phyloP scores from a whole-genome alignment of 176 grass and related monocot genomes.

The Cocos nucifera region DNA sequence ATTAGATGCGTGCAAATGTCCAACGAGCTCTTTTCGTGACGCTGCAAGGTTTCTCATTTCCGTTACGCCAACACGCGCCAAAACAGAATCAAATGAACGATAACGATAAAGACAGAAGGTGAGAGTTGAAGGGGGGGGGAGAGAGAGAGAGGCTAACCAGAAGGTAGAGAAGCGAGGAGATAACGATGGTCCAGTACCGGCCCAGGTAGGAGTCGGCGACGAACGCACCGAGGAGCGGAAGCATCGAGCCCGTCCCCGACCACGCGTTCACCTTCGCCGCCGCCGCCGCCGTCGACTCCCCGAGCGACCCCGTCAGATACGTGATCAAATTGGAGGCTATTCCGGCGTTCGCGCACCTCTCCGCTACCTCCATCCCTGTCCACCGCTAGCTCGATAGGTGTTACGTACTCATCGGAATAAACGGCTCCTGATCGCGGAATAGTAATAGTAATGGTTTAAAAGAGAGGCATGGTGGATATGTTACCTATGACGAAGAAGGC shows the following conservation, averaged over 20 bases:
- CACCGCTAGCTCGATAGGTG: neutral
- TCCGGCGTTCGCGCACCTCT: conserved; percentile 53
- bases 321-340: conserved; percentile 55
- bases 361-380: conserved; percentile 52
- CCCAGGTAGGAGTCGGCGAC: conserved; percentile 23
- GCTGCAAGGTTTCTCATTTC: too few species aligned
- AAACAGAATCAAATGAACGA: too few species aligned
- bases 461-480: conserved; percentile 6
- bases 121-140: too few species aligned
- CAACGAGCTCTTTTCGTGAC: too few species aligned
- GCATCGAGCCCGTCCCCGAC: conserved; percentile 31
- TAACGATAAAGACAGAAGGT: too few species aligned
- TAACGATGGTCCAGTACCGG: conserved; percentile 14
- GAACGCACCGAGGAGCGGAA: conserved; percentile 35
- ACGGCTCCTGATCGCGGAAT: neutral
- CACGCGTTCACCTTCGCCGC: conserved; percentile 38
- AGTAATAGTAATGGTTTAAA: conserved; percentile 9
- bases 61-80: too few species aligned
- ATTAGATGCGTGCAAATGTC: too few species aligned
- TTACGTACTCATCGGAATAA: neutral
- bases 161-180: conserved; percentile 29
- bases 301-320: conserved; percentile 60
- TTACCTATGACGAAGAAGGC: conserved; percentile 24
- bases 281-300: conserved; percentile 28
- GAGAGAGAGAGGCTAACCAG: neutral